Evolutionary conservation across 768 basidiomycete species (phyloP).

Genomic region (Leccinellum luteum): DNA sequence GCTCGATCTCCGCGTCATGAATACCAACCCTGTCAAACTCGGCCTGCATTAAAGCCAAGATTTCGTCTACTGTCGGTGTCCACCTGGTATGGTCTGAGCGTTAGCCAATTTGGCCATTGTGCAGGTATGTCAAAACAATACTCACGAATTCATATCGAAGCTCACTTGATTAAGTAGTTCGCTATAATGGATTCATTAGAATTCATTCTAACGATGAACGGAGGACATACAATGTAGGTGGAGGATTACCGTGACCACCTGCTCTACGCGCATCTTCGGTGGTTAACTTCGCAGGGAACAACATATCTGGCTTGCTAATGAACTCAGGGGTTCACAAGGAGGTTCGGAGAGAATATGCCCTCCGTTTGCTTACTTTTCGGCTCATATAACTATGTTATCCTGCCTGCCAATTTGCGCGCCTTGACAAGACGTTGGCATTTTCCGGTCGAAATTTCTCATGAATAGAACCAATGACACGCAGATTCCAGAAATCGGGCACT

Average conservation of each 20-base stretch:
- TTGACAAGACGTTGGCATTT: conserved; percentile 1
- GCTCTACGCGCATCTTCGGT: background rate
- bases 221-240: background rate
- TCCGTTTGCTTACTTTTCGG: background rate
- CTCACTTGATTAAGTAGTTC: background rate
- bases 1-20: background rate
- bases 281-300: background rate
- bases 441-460: conserved; percentile 2
- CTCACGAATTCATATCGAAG: conserved; percentile 5
- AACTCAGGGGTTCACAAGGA: too few relatives aligned
- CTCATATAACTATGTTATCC: background rate
- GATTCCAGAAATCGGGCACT: background rate
- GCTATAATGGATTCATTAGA: conserved; percentile 3
- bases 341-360: too few relatives aligned
- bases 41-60: background rate
- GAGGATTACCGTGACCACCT: background rate
- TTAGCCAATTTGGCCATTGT: background rate
- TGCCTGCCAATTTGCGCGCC: background rate
- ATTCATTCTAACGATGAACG: background rate
- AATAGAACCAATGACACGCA: background rate
- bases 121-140: background rate
- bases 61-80: background rate
- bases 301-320: background rate
- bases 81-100: background rate
- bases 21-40: background rate